Conservation (phyloP, 208 protist genomes). For the Acanthamoeba culbertsoni region DNA sequence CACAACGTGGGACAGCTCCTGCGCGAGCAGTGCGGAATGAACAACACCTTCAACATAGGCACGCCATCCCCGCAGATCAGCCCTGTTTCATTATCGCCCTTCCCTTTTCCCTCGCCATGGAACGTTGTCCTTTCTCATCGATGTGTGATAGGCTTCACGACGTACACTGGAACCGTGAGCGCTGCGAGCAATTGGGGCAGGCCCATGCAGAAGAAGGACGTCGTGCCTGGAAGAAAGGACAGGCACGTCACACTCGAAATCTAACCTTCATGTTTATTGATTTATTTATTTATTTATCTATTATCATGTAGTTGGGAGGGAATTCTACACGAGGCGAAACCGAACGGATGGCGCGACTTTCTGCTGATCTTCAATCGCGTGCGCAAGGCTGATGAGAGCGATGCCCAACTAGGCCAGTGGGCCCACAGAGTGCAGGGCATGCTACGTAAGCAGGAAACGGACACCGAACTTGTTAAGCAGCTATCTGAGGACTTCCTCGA, state of each 20-base stretch:
- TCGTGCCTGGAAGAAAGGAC: not conserved
- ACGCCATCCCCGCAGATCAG: not conserved
- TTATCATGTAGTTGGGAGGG: not conserved
- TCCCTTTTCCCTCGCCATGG: no score
- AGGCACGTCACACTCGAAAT: no score
- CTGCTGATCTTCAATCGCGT: not conserved
- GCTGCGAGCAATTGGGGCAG: slow-evolving; percentile 56
- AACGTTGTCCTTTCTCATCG: no score
- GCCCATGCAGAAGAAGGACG: not conserved
- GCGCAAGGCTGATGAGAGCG: not conserved
- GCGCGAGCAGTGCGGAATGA: not conserved
- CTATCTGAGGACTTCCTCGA: not conserved
- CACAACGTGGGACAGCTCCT: not conserved
- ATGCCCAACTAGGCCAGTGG: not conserved
- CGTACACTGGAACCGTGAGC: slow-evolving; percentile 53
- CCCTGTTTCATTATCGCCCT: no score
- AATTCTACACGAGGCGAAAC: not conserved
- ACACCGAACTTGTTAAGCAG: not conserved
- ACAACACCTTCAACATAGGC: not conserved
- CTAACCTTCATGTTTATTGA: no score
- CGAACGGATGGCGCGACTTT: not conserved
- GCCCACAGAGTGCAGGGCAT: not conserved
- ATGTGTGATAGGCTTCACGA: slow-evolving; percentile 42
- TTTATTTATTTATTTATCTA: no score
- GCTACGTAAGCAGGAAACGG: not conserved